These are phyloP conservation scores for Phytophthora chlamydospora DNA, from an alignment of 352 stramenopile genomes.

Conservation along the genomic window DNA sequence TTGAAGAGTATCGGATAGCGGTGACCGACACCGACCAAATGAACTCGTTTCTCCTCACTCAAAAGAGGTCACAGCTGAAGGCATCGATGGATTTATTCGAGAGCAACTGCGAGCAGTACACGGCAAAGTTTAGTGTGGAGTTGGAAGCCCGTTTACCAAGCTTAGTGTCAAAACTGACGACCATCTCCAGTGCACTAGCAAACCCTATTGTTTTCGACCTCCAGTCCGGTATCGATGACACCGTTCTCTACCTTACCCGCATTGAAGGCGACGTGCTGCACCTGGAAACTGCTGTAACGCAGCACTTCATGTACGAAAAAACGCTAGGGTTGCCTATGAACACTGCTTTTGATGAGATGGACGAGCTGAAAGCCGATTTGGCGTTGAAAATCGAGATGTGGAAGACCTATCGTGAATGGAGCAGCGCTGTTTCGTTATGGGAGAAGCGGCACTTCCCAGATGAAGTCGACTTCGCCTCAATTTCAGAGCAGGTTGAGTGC, in stretches of 20 bases:
- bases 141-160: constrained; percentile 61
- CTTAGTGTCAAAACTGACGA: constrained; percentile 41
- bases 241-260: constrained; percentile 51
- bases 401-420: constrained; percentile 79
- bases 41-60: constrained; percentile 75
- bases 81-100: constrained; percentile 83
- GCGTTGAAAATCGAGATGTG: constrained; percentile 84
- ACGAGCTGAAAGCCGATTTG: constrained; percentile 72
- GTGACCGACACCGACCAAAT: constrained; percentile 73
- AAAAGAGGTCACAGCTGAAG: constrained; percentile 75
- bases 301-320: constrained; percentile 63
- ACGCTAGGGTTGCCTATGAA: constrained; percentile 60
- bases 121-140: constrained; percentile 76
- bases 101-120: constrained; percentile 73
- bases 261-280: constrained; percentile 38
- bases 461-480: constrained; percentile 67
- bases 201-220: constrained; percentile 52
- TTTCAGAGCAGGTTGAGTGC: constrained; percentile 69
- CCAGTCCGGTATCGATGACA: constrained; percentile 51
- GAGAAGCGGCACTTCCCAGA: constrained; percentile 56
- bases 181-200: constrained; percentile 43
- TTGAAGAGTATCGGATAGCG: constrained; percentile 76
- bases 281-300: constrained; percentile 25
- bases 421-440: constrained; percentile 47
- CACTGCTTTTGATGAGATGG: constrained; percentile 85